Conservation (phyloP, 495 filamentous ascomycete species). For the Hypoxylon trugodes region DNA sequence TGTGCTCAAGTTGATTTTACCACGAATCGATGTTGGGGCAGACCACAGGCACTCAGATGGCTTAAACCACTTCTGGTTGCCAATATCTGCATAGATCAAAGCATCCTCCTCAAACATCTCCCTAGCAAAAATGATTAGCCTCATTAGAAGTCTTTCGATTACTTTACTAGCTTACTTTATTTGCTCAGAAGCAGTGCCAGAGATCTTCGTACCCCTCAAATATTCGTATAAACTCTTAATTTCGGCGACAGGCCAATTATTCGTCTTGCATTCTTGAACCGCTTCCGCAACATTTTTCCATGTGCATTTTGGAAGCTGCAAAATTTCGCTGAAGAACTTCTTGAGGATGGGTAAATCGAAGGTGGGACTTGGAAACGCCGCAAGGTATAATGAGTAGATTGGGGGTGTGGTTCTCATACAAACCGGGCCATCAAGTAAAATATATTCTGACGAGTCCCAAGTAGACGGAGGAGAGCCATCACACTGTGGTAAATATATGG, state of each 20-base stretch:
- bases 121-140: constrained; percentile 7
- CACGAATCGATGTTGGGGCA: constrained; percentile 45
- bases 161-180: constrained; percentile 9
- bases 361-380: neutral
- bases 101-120: constrained; percentile 35
- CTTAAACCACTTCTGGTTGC: constrained; percentile 41
- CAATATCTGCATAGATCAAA: constrained; percentile 41
- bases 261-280: constrained; percentile 16
- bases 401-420: constrained; percentile 9
- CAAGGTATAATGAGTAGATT: constrained; percentile 8
- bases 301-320: constrained; percentile 30
- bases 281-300: constrained; percentile 32
- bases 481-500: neutral
- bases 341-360: constrained; percentile 5
- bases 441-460: constrained; percentile 7
- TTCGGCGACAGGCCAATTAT: constrained; percentile 6
- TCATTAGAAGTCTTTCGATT: neutral
- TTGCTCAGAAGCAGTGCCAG: too few relatives aligned
- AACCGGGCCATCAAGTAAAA: constrained; percentile 26
- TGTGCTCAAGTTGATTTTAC: constrained; percentile 45
- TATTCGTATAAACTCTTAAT: neutral
- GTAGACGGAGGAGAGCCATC: neutral
- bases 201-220: neutral
- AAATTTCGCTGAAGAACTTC: constrained; percentile 33
- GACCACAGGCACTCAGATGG: constrained; percentile 53